A percentile compares a stretch with the other conserved stretches of the same genome.
phyloP scores from a whole-genome alignment of 495 filamentous ascomycete genomes.

The Tuber brumale region DNA sequence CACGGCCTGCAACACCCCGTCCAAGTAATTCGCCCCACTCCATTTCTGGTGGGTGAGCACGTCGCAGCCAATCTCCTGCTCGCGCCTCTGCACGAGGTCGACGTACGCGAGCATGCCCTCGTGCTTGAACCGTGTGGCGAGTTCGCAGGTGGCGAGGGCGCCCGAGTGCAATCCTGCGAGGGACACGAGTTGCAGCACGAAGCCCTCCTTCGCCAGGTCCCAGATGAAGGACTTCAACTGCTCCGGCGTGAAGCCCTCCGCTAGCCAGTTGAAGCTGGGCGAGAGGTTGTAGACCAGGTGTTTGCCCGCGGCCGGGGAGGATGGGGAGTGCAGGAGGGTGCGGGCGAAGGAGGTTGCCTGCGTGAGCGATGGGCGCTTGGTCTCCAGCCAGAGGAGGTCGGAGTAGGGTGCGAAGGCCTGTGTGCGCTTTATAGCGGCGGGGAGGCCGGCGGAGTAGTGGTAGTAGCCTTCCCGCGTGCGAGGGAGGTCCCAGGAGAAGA shows the following conservation, averaged over 20 bases:
- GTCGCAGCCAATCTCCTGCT: slow-evolving; percentile 89
- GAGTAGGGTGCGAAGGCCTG: slow-evolving; percentile 86
- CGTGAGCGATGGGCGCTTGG: slow-evolving; percentile 73
- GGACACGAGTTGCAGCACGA: slow-evolving; percentile 87
- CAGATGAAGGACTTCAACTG: slow-evolving; percentile 83
- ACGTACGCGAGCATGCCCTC: slow-evolving; percentile 97
- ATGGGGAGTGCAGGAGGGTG: slow-evolving; percentile 54
- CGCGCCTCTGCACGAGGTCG: slow-evolving; percentile 72
- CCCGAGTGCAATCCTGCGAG: slow-evolving; percentile 85
- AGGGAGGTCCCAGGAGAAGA: slow-evolving; percentile 85
- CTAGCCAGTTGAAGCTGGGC: slow-evolving; percentile 98
- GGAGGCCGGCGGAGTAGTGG: slow-evolving; percentile 84
- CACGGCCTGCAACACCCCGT: slow-evolving; percentile 85
- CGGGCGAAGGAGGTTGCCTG: slow-evolving; percentile 68
- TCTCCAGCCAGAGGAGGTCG: slow-evolving; percentile 96
- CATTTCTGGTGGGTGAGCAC: slow-evolving; percentile 98
- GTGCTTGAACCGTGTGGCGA: slow-evolving; percentile 72
- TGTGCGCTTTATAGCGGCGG: slow-evolving; percentile 85
- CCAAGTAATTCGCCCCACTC: slow-evolving; percentile 88
- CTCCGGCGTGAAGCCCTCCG: slow-evolving; percentile 76
- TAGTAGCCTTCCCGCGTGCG: slow-evolving; percentile 94
- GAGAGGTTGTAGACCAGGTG: slow-evolving; percentile 91
- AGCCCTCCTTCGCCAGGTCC: slow-evolving; percentile 89
- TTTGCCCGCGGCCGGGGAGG: slow-evolving; percentile 53
- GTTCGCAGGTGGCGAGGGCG: slow-evolving; percentile 77